phyloP scores from a whole-genome alignment of 352 stramenopile genomes.

The Aphanomyces stellatus region DNA sequence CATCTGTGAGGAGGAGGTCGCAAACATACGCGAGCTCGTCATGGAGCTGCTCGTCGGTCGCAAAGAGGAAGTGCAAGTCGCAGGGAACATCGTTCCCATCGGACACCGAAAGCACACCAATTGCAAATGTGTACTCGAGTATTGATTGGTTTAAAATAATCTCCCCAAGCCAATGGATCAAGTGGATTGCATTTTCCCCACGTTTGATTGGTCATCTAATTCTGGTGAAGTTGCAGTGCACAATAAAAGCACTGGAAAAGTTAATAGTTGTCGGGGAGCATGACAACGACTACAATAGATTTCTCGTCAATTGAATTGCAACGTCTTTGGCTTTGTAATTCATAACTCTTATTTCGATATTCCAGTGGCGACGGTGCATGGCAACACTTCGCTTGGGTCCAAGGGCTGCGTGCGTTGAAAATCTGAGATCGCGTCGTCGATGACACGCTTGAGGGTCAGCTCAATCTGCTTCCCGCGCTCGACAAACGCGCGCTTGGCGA shows the following conservation, averaged over 20 bases:
- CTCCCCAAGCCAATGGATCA: neutral
- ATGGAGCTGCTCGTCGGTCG: neutral
- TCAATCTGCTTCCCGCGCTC: neutral
- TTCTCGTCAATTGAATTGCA: too few species aligned
- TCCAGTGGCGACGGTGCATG: neutral
- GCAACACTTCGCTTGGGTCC: too few species aligned
- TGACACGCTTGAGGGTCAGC: neutral
- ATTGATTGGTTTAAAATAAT: neutral
- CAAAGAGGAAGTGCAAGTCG: constrained; percentile 7
- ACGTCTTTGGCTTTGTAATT: neutral
- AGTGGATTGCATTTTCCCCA: too few species aligned
- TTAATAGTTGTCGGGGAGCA: neutral
- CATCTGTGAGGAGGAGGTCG: neutral
- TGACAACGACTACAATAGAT: neutral
- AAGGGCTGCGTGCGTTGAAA: neutral
- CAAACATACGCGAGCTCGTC: constrained; percentile 2
- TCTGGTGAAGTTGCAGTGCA: too few species aligned
- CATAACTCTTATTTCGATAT: neutral
- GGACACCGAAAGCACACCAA: neutral
- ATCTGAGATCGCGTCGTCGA: neutral
- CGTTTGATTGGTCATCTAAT: too few species aligned
- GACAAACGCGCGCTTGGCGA: neutral
- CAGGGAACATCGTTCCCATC: neutral
- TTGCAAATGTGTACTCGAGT: too few species aligned
- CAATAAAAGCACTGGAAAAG: neutral